Conservation (phyloP, 73 alveolate species). For the Paramecium bursaria region DNA sequence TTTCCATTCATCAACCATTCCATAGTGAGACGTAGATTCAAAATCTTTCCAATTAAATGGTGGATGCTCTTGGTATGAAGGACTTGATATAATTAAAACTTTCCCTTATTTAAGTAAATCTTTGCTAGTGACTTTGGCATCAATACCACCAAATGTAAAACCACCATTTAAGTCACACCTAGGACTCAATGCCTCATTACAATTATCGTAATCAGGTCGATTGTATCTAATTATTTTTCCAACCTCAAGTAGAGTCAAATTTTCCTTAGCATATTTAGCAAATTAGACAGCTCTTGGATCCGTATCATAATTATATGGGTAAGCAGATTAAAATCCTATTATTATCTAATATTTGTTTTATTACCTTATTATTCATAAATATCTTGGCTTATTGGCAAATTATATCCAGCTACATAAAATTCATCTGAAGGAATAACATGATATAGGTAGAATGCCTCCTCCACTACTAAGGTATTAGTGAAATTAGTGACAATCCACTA, state of each 20-base stretch:
- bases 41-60: conserved; percentile 42
- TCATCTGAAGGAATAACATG: conserved; percentile 8
- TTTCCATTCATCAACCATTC: conserved; percentile 55
- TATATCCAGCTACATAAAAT: conserved; percentile 58
- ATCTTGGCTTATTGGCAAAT: conserved; percentile 53
- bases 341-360: background rate
- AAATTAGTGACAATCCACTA: conserved; percentile 63
- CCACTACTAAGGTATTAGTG: conserved; percentile 20
- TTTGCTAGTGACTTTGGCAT: conserved; percentile 54
- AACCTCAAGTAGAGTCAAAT: background rate
- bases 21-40: conserved; percentile 13
- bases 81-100: conserved; percentile 22
- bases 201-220: background rate
- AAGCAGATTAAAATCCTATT: background rate
- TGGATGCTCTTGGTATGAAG: conserved; percentile 21
- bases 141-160: conserved; percentile 63
- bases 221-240: conserved; percentile 53
- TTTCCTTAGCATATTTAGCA: conserved; percentile 2
- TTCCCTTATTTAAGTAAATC: conserved; percentile 7
- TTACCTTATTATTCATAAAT: conserved; percentile 18
- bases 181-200: conserved; percentile 58
- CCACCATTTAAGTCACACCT: conserved; percentile 59
- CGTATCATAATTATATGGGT: conserved; percentile 9
- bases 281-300: conserved; percentile 62
- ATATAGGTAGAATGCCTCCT: conserved; percentile 57